Evolutionary conservation across 164 flowering plant species (phyloP), one percentile per base, ranked within the genome.

Genomic region (Tinospora cordifolia): DNA sequence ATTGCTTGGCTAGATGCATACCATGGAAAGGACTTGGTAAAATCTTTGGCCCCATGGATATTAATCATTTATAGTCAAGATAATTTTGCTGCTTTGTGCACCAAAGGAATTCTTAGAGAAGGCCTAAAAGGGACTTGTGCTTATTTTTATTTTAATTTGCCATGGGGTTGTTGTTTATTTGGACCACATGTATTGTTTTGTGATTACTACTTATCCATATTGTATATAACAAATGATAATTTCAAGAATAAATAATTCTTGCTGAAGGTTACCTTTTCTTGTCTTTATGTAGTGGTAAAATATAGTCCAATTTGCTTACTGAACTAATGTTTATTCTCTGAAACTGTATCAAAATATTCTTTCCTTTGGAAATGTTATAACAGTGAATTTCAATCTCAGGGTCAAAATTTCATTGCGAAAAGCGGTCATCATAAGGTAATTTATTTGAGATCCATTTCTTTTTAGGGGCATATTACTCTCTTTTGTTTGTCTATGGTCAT

Each of bases 371-470:
- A 58, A 54, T 78, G 15, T 74, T 67, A 58, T 40, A 34, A 54
- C 22, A 25, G 13, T 66, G 0, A 69, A 21, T 70, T 68, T 65
- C 14, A 47, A 44, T 74, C 75, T 34, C 90, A 93, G 97, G 96
- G 75, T 14, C 87, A 66, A 62, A 75, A 78, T 49, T 89, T 93
- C 79, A 76, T 88, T 62, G 83, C 82, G 30, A 88, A 85, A 76
- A 81, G 78, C 74, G 82, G 88, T 69, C 85, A 83, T 70, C 92
- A 87, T 71, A 90, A 89, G 96, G 98, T 92, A 82, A 5, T 2
- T 34, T 27, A 6, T 8, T 10, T 57, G 6, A 14, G 14, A 54
- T 67, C 34, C 12, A 17, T 58, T 39, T 59, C 17, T 47, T 22
- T 7, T 11, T 71, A 27, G 62, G 47, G 63, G 5, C 65, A 65